These are phyloP conservation scores for Penicillium taxi DNA, from an alignment of 495 filamentous ascomycete genomes.

Conservation along the genomic window DNA sequence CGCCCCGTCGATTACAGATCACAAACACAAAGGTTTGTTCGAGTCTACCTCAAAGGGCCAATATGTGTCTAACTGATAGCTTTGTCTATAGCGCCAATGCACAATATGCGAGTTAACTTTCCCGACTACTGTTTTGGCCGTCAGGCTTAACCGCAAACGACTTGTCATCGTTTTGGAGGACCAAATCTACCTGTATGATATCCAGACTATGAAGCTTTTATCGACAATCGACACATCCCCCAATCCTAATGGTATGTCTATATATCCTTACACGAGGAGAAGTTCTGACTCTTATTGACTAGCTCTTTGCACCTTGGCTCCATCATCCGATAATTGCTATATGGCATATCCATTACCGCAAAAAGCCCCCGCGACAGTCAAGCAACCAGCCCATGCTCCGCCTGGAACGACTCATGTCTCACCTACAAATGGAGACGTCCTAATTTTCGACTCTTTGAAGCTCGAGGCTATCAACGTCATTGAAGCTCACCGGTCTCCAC, in stretches of 20 bases:
- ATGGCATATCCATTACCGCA: constrained; percentile 88
- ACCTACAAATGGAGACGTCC: constrained; percentile 82
- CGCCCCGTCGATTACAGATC: constrained; percentile 83
- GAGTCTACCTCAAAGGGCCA: constrained; percentile 4
- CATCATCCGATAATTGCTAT: constrained; percentile 91
- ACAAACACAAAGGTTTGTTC: constrained; percentile 87
- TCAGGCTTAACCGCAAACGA: constrained; percentile 87
- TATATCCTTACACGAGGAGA: too few relatives aligned
- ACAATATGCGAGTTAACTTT: constrained; percentile 99
- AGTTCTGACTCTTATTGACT: neutral
- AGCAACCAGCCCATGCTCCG: constrained; percentile 75
- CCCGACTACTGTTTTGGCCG: constrained; percentile 84
- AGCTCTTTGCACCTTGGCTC: constrained; percentile 88
- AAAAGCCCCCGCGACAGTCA: constrained; percentile 59
- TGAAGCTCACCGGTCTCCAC: constrained; percentile 87
- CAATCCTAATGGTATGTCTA: constrained; percentile 73
- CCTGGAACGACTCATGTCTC: constrained; percentile 64
- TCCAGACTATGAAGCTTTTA: constrained; percentile 91
- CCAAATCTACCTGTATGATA: constrained; percentile 96
- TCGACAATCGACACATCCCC: constrained; percentile 88
- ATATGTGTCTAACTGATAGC: constrained; percentile 1
- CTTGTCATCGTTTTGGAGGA: constrained; percentile 89
- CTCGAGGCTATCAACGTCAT: constrained; percentile 85
- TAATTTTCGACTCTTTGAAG: constrained; percentile 82
- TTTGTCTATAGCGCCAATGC: constrained; percentile 60